Base-by-base conservation (phyloP, 768 basidiomycete species). In the Tulasnella sp. region DNA sequence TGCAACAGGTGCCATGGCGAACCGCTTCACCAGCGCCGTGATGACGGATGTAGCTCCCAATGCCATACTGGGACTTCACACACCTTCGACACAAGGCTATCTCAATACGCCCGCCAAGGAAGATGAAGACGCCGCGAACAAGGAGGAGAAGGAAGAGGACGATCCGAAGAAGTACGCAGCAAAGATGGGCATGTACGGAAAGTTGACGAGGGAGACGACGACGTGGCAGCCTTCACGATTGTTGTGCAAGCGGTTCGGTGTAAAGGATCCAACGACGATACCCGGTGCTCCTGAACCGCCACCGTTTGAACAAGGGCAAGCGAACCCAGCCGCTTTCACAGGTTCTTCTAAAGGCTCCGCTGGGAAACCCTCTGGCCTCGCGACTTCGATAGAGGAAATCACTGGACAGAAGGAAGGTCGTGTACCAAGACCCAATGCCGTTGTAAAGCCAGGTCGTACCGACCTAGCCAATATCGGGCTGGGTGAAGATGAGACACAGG, bases 201-300 rank as follows among this genome's bases (percentile, higher is more conserved):
- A 79, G 13, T 72, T 94, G 69, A 99, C 96, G 30, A 75, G 95
- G 41, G 86, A 88, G 63, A 73, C 77, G 32, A 76, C 73, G 58
- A 70, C 77, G 0, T 98, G 91, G 85, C 82, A 83, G 67, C 96
- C 96, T 1, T 81, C 81, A n/a, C 77, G 77, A 54, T 73, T 98
- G 51, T 73, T 99, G 24, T 97, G 92, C 73, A 96, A 95, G 70
- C 81, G 95, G 30, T 97, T 98, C 70, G 86, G 88, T 0, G 86
- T 98, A 34, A 86, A 84, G 67, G 90, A 93, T 64, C 94, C 94
- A 0, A 68, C 67, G 68, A 65, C 65, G 64, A 73, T 42, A 69
- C 73, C 34, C 58, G 61, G 9, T 29, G 41, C 55, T 11, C 10
- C 55, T 3, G 55, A 56, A 41, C 32, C 55, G 13, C 32, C 55